Conservation (phyloP, 2,329 filamentous ascomycete species). For the Fusarium verticillioides region DNA sequence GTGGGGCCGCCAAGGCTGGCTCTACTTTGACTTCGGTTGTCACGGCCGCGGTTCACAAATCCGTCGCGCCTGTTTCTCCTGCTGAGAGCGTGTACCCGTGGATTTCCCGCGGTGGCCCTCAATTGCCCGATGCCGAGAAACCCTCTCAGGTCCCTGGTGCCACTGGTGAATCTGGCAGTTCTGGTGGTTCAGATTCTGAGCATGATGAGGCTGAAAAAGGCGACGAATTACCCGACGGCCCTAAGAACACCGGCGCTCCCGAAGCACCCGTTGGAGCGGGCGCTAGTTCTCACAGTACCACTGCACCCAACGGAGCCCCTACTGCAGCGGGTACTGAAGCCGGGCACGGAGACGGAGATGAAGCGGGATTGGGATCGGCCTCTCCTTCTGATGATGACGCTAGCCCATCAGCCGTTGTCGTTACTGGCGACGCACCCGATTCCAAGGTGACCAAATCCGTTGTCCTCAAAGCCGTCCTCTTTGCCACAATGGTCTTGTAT, state of each 20-base stretch:
- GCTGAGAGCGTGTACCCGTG: not conserved
- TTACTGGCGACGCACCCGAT: not conserved
- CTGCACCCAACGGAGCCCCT: not conserved
- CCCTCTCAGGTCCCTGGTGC: not conserved
- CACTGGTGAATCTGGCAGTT: too few species aligned
- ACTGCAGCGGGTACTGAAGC: not conserved
- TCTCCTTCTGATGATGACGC: not conserved
- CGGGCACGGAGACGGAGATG: not conserved
- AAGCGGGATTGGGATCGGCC: not conserved
- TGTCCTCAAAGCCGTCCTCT: rapidly evolving
- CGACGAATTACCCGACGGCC: not conserved
- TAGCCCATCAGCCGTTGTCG: not conserved
- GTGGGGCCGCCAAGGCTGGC: not conserved
- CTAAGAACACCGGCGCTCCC: not conserved
- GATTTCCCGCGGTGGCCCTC: not conserved
- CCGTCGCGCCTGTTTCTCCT: not conserved
- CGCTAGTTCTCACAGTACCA: not conserved
- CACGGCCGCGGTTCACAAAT: not conserved
- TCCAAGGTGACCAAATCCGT: rapidly evolving
- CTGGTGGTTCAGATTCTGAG: not conserved
- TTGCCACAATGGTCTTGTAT: not conserved
- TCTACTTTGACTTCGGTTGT: not conserved
- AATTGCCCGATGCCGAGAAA: not conserved
- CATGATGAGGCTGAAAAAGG: not conserved
- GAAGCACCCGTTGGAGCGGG: not conserved